Conservation (phyloP, 1,284 basidiomycete genomes). For the Trametes pubescens region DNA sequence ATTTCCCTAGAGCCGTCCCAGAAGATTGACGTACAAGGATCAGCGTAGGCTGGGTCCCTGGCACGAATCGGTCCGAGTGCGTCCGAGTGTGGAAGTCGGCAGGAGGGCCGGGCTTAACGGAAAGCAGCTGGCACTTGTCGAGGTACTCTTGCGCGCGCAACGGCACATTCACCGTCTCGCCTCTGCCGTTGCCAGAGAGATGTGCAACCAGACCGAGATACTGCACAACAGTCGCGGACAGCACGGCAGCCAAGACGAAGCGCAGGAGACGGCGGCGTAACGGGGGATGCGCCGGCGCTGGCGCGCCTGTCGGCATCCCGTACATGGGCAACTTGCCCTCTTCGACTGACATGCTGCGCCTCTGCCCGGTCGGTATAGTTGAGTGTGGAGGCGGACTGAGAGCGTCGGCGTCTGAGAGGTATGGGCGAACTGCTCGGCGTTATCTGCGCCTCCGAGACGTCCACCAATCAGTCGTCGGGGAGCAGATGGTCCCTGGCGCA, state of each 20-base stretch:
- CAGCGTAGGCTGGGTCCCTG: conserved; percentile 64
- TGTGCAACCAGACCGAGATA: conserved; percentile 5
- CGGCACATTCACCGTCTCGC: conserved; percentile 27
- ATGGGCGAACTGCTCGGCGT: too few relatives aligned
- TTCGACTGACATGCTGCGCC: not conserved
- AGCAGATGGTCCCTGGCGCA: too few relatives aligned
- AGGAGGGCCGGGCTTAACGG: conserved; percentile 50
- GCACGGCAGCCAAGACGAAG: conserved; percentile 4
- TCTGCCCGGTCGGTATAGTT: not conserved
- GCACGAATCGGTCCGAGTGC: conserved; percentile 72
- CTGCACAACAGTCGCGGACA: conserved; percentile 5
- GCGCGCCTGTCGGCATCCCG: not conserved
- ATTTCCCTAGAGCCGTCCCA: not conserved
- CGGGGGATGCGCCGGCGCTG: not conserved
- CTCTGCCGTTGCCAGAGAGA: not conserved
- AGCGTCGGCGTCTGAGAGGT: too few relatives aligned
- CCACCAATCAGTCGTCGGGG: too few relatives aligned
- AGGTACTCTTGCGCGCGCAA: conserved; percentile 41
- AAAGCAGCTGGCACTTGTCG: conserved; percentile 50
- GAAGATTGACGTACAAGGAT: conserved; percentile 29
- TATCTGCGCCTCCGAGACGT: too few relatives aligned
- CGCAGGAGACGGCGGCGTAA: conserved; percentile 7
- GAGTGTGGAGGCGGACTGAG: not conserved
- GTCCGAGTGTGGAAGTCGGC: conserved; percentile 57
- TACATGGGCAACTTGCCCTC: conserved; percentile 16